Conservation (phyloP, 2,329 filamentous ascomycete species). For the Acrodontium crateriforme region DNA sequence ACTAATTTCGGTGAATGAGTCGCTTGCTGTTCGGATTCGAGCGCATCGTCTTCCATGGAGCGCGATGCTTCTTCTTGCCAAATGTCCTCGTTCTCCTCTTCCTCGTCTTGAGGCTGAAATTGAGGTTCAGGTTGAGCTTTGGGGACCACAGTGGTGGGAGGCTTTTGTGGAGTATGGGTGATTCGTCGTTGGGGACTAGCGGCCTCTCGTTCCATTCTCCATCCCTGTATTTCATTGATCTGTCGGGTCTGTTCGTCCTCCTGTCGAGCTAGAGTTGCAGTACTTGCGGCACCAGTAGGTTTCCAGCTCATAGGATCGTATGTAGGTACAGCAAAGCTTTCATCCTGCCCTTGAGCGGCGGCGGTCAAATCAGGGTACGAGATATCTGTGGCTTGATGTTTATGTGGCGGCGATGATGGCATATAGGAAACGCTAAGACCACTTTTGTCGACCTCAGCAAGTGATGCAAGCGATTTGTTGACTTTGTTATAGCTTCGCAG, state of each 20-base stretch:
- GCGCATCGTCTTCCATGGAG: slow-evolving; percentile 11
- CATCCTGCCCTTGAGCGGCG: too few species aligned
- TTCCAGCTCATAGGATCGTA: slow-evolving; percentile 17
- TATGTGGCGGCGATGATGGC: slow-evolving; percentile 19
- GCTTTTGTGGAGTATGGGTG: slow-evolving; percentile 7
- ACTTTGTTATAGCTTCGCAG: slow-evolving; percentile 21
- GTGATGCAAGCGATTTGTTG: slow-evolving; percentile 7
- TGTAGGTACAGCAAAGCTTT: too few species aligned
- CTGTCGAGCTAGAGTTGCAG: not conserved
- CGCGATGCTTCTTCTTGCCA: slow-evolving; percentile 36
- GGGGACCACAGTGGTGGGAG: too few species aligned
- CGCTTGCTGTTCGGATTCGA: slow-evolving; percentile 6
- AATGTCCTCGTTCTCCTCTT: slow-evolving; percentile 22
- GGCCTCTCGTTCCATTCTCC: slow-evolving; percentile 9
- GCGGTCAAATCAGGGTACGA: too few species aligned
- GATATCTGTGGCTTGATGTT: too few species aligned
- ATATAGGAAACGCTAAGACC: slow-evolving; percentile 14
- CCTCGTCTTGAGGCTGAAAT: slow-evolving; percentile 1
- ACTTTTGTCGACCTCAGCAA: slow-evolving; percentile 8
- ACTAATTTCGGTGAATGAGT: slow-evolving; percentile 13
- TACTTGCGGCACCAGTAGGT: slow-evolving; percentile 6
- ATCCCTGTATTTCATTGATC: slow-evolving; percentile 2
- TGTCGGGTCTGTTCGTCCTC: slow-evolving; percentile 1
- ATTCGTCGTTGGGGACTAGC: slow-evolving; percentile 10
- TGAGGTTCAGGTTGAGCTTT: slow-evolving; percentile 5